Evolutionary conservation across 768 basidiomycete species (phyloP), one percentile per base, ranked within the genome.

Genomic region (Mycena vulgaris): DNA sequence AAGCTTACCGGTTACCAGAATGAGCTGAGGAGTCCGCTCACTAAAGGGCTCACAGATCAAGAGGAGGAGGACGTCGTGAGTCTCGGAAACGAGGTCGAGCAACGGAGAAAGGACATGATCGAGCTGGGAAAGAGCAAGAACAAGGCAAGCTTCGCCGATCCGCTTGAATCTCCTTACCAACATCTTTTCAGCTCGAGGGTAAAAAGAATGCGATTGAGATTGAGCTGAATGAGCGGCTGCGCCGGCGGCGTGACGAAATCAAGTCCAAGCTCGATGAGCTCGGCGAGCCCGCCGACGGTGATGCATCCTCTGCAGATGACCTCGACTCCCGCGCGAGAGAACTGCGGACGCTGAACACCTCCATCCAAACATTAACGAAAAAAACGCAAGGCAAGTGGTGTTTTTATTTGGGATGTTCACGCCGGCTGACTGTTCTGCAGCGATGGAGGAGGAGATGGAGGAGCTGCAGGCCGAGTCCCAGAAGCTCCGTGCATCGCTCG

Each of bases 171-270:
- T 53, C 57, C 47, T 53, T 39, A 66, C 59, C 57, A 25, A 62
- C 30, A 31, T 35, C 40, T 9, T 27, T 73, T 23, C 55, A 95
- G 93, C 80, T 95, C 71, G 91, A 94, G 45, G 88, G 90, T 16
- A 86, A 86, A 71, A 96, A 95, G 82, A 94, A 93, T 76, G 81
- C 92, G 5, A 81, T 98, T 31, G 96, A 98, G 78, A 97, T 98
- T 62, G 97, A 99, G 79, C 86, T 99, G 53, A 95, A 93, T 71
- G 98, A 99, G 79, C 92, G 92, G 74, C 85, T 99, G 17, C 87
- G 91, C 25, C 89, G 97, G 10, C 88, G 93, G 28, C 87, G 90
- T 49, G 93, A 95, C 57, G 97, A 97, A 73, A 77, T 99, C 10
- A 88, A 89, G 57, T 80, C 82, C 37, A 93, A 93, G 78, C 81